These are phyloP conservation scores for Kwoniella shandongensis DNA, from an alignment of 768 basidiomycete species.

Conservation along the genomic window DNA sequence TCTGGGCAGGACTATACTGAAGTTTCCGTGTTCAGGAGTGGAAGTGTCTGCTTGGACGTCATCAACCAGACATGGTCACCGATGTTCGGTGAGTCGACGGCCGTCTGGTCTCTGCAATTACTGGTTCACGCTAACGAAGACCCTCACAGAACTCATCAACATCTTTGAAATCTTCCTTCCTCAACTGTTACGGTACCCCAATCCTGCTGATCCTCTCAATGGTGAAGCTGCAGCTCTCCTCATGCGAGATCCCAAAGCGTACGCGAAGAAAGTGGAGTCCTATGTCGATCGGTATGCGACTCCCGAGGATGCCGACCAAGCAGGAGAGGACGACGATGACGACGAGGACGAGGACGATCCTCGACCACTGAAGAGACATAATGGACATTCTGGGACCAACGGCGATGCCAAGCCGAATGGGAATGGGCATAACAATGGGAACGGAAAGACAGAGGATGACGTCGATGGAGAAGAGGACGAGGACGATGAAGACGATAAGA, in stretches of 20 bases:
- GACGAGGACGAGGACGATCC: slow-evolving; percentile 54
- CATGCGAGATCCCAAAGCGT: slow-evolving; percentile 96
- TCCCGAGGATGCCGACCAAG: slow-evolving; percentile 80
- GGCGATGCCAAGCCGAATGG: slow-evolving; percentile 8
- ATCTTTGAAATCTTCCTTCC: slow-evolving; percentile 98
- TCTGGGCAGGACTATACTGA: slow-evolving; percentile 8
- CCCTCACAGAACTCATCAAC: slow-evolving; percentile 86
- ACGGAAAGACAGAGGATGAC: slow-evolving; percentile 12
- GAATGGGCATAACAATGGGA: slow-evolving; percentile 13
- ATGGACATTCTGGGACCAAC: slow-evolving; percentile 14
- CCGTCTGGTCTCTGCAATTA: neutral
- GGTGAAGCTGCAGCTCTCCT: slow-evolving; percentile 96
- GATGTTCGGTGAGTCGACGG: slow-evolving; percentile 81
- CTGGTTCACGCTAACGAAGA: neutral
- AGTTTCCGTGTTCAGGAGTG: slow-evolving; percentile 64
- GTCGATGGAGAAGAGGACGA: slow-evolving; percentile 59
- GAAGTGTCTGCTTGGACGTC: slow-evolving; percentile 96
- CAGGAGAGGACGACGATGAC: slow-evolving; percentile 58
- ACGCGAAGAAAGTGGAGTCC: slow-evolving; percentile 91
- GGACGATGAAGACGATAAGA: slow-evolving; percentile 57
- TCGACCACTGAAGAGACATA: slow-evolving; percentile 7
- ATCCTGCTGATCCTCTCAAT: slow-evolving; percentile 96
- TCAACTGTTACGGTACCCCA: slow-evolving; percentile 94
- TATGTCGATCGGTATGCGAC: slow-evolving; percentile 95
- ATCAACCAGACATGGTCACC: slow-evolving; percentile 99